Base-by-base conservation (phyloP, 495 filamentous ascomycete species). In the Tuber calosporum region DNA sequence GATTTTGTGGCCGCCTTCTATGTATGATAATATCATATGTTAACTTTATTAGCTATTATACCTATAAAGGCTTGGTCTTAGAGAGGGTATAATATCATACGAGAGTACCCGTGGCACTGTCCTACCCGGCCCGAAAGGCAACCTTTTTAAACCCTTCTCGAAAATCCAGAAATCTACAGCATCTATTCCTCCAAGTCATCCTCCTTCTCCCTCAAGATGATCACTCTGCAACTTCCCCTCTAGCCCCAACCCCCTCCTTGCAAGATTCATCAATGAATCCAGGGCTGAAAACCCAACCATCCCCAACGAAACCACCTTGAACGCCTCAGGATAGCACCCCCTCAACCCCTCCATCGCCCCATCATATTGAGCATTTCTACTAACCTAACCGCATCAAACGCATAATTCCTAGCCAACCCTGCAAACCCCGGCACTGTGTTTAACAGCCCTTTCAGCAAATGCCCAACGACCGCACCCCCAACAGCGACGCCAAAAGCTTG, bases 361-460 rank as follows among this genome's bases (percentile, higher is more conserved):
- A 89, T 88, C 0, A 68, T 77, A 75, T 88, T 85, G 77, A 90
- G 88, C 22, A 88, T 80, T 67, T 84, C 83, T 13, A 89, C 87
- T 53, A 91, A 78, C 0, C 84, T 84, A 1, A 87, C 85, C 0
- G 88, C 87, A 82, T 91, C 87, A 26, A 84, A 83, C 62, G 84
- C 85, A 71, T 87, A 87, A 15, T 82, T 79, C 26, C 70, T 81
- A 15, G 87, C 88, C 71, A 82, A 76, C 0, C 81, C 76, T 0
- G 83, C 85, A 26, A 88, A 82, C 7, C 77, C 79, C 8, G 84
- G 79, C 42, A 86, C 85, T 36, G 70, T 73, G 15, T 80, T 58
- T 7, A 90, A 74, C 37, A 87, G 85, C 7, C 72, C 53, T 36
- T 83, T 82, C 84, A 90, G 86, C 48, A 83, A 83, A 68, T 88